Base-by-base conservation (phyloP, 352 stramenopile genomes). In the Phytophthora uliginosa region DNA sequence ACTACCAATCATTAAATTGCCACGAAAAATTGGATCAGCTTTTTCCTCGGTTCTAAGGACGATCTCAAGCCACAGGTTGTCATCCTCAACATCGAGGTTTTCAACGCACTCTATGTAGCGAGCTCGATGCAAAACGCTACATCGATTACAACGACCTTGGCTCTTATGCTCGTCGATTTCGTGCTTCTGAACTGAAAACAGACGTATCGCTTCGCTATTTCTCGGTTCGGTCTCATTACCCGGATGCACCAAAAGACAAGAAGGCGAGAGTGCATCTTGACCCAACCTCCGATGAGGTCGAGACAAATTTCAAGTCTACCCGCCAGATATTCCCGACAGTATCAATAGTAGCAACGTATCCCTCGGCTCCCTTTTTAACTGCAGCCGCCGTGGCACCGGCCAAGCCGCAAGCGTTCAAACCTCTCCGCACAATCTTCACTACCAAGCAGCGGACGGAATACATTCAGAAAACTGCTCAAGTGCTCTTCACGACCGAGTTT, bases 41-140 rank as follows among this genome's bases (percentile, higher is more conserved):
- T 72, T 24, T 76, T 74, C 33, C 36, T 79, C 7, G 62, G 62
- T 0, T 31, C 40, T 4, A 80, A 78, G 33, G 59, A 78, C 17
- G 77, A 84, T 50, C 18, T 74, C 6, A 84, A 84, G 54, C 73
- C 83, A 0, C 70, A 90, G 59, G 68, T 82, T 15, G 72, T 88
- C 9, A 82, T 87, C 26, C 79, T 90, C 63, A 86, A 90, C 38
- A 74, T 84, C 51, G 76, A 90, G 57, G 61, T 90, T n/a, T 90
- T 86, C 59, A 83, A 88, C 51, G 45, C 83, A 17, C 54, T 90
- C 1, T 90, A 74, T 24, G 72, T 88, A 18, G 62, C 83, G 1
- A 75, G 71, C 13, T 84, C 72, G 13, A 86, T 90, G 81, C 74
- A 84, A 31, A 83, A 71, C 34, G 61, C 80, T 1, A 74, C 76